Evolutionary conservation across 192 early-diverging fungal species (phyloP), one percentile per base, ranked within the genome.

Genomic region (Thamnidium elegans): DNA sequence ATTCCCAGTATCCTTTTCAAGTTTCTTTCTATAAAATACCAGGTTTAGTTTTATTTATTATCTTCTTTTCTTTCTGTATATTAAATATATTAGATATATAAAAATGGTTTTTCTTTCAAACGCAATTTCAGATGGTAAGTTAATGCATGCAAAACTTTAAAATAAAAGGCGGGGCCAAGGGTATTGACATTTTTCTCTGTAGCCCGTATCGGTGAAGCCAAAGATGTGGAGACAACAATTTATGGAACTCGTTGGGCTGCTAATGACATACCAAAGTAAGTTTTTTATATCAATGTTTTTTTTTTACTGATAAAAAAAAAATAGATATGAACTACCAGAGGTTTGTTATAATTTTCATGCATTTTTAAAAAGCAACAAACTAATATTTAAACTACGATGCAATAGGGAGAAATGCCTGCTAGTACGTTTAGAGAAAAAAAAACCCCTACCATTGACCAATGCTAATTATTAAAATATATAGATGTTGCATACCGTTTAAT

Each of bases 401-500:
- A 26, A 15, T 14, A 72, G 71, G 55, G 50, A 13, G 71, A 72
- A 56, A 72, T 72, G 71, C 71, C 71, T 15, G 39, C 71, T 31
- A 56, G 71, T 72, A 72, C 43, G 50, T 64, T 47, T 3, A 13
- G 19, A 17, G 19, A 2, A 7, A 4, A 14, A 42, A 0, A 17
- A 39, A 54, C 23, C 26, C 26, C 26, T 26, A 26, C 26, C 26
- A 26, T 26, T 26, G 26, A 26, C 26, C 26, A 26, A 21, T 34
- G 34, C 3, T 14, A 21, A 32, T 9, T 34, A 11, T n/a, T 34
- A 55, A 20, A 13, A 6, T 14, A 10, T 50, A 17, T 34, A 68
- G 67, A 45, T 46, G 74, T 68, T 19, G 74, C 70, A 1, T 76
- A 76, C 43, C 60, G 64, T 48, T 54, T 76, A 11, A 72, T 76